These are phyloP conservation scores for Kazachstania taianensis DNA, from an alignment of 805 yeast species.

Conservation along the genomic window DNA sequence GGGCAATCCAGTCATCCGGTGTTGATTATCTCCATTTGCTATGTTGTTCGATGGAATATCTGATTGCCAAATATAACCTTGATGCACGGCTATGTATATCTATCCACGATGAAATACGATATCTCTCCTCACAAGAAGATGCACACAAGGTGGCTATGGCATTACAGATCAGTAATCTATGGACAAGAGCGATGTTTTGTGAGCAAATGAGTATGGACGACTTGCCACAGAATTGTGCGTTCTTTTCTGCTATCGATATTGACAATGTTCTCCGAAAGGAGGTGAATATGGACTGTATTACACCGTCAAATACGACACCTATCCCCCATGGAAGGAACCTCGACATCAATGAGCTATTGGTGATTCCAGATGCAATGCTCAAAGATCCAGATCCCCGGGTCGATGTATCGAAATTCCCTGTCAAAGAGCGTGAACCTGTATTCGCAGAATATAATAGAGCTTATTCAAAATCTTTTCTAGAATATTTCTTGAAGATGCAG, in stretches of 20 bases:
- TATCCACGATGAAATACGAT: constrained; percentile 92
- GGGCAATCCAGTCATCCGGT: constrained; percentile 98
- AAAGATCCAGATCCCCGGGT: constrained; percentile 11
- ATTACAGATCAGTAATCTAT: constrained; percentile 77
- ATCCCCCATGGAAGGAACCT: constrained; percentile 74
- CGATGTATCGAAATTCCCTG: constrained; percentile 16
- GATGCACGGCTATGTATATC: constrained; percentile 75
- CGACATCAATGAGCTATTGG: constrained; percentile 46
- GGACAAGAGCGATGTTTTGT: constrained; percentile 95
- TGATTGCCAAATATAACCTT: constrained; percentile 51
- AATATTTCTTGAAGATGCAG: constrained; percentile 24
- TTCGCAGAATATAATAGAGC: constrained; percentile 25
- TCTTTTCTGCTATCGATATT: constrained; percentile 87
- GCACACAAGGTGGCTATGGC: constrained; percentile 70
- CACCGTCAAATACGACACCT: constrained; percentile 70
- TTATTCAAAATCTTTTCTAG: constrained; percentile 17
- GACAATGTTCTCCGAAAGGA: constrained; percentile 86
- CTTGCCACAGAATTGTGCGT: constrained; percentile 91
- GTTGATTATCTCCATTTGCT: constrained; percentile 89
- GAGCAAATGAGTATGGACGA: constrained; percentile 84
- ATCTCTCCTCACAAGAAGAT: constrained; percentile 63
- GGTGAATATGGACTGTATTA: constrained; percentile 81
- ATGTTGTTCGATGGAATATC: constrained; percentile 78
- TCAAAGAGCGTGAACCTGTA: constrained; percentile 21
- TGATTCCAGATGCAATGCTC: constrained; percentile 26